Evolutionary conservation across 306 rosid genomes (phyloP).

Genomic region (Prunus salicina): DNA sequence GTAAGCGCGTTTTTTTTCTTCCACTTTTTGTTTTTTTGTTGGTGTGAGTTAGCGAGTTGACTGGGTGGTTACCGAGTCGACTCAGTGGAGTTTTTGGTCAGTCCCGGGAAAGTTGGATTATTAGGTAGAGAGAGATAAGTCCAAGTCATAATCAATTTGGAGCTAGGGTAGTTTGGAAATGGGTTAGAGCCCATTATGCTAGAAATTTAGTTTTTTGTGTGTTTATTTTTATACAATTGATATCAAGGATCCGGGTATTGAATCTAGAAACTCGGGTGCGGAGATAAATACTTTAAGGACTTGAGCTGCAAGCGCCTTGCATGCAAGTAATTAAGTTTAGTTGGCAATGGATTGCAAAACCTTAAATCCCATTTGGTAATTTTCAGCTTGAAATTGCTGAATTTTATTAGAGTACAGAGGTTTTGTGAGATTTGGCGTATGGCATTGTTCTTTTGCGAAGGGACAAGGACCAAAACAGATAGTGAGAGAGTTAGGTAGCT

Average conservation of each 20-base stretch:
- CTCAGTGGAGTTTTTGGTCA: background rate
- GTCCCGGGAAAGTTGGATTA: background rate
- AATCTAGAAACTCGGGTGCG: too few species aligned
- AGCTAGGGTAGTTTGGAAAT: background rate
- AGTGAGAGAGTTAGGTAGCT: background rate
- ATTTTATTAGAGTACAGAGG: too few species aligned
- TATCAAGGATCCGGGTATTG: too few species aligned
- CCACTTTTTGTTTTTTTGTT: background rate
- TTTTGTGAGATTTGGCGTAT: too few species aligned
- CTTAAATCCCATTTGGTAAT: background rate
- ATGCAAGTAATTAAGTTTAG: too few species aligned
- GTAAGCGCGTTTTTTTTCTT: constrained; percentile 29
- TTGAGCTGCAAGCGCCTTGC: too few species aligned
- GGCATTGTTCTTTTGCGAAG: background rate
- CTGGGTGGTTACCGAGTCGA: background rate
- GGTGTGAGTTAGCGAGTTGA: background rate
- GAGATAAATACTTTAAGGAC: too few species aligned
- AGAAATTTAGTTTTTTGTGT: too few species aligned
- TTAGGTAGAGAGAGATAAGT: background rate
- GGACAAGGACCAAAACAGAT: background rate
- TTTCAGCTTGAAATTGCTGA: background rate
- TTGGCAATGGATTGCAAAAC: too few species aligned
- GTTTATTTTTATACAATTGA: too few species aligned
- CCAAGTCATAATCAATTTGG: background rate
- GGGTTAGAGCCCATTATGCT: background rate